Conservation (phyloP, 169 alveolate genomes). For the Plasmodium blacklocki region DNA sequence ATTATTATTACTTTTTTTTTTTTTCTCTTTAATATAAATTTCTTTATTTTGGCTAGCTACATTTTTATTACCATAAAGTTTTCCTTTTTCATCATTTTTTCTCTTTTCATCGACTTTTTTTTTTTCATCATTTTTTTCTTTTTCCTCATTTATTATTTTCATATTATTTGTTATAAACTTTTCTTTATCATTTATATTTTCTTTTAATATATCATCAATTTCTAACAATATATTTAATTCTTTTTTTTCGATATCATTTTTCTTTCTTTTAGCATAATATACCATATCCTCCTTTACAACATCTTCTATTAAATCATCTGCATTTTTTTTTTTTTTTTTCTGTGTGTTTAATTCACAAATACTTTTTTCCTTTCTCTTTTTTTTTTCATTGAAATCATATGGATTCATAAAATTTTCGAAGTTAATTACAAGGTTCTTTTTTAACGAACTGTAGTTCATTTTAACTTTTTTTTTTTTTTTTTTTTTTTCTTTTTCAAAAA, state of each 20-base stretch:
- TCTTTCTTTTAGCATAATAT: constrained; percentile 16
- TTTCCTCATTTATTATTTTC: not conserved
- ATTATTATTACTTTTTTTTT: not conserved
- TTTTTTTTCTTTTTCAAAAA: not conserved
- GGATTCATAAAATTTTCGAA: not conserved
- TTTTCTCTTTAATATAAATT: not conserved
- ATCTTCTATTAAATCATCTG: not conserved
- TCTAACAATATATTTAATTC: not conserved
- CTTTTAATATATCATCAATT: not conserved
- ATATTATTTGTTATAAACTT: not conserved
- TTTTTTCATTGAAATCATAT: constrained; percentile 7
- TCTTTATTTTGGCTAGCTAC: not conserved
- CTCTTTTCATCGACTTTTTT: not conserved
- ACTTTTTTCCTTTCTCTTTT: not conserved
- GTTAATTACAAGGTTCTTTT: constrained; percentile 30
- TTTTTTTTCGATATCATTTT: not conserved
- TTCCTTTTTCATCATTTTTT: too few relatives aligned
- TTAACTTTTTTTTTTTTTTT: not conserved
- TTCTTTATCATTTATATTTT: not conserved
- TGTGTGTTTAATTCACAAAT: not conserved
- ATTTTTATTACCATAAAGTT: not conserved
- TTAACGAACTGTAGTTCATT: constrained; percentile 39
- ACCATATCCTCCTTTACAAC: not conserved
- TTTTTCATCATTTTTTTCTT: not conserved
- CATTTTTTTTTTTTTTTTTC: not conserved